Evolutionary conservation across 176 grass and related monocot genomes (phyloP).

Genomic region (Zizania latifolia): DNA sequence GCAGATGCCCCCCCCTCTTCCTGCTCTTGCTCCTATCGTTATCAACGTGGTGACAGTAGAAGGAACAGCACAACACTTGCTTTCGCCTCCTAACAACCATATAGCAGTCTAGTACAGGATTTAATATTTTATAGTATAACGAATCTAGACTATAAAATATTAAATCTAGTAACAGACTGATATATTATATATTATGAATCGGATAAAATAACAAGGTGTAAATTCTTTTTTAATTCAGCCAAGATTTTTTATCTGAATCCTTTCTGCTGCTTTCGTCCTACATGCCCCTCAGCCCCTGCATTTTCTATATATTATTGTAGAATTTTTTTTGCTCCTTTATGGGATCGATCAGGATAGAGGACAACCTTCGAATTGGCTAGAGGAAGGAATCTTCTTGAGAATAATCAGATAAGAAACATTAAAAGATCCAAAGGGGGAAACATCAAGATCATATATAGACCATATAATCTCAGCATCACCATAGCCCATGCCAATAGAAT

Average conservation of each 20-base stretch:
- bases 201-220: too few relatives aligned
- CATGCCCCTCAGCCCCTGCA: not conserved
- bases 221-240: constrained; percentile 26
- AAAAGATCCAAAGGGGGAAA: constrained; percentile 35
- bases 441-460: constrained; percentile 31
- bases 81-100: too few relatives aligned
- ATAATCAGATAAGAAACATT: constrained; percentile 38
- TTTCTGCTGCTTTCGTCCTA: constrained; percentile 31
- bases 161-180: too few relatives aligned
- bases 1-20: constrained; percentile 20
- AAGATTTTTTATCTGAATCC: not conserved
- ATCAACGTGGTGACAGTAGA: constrained; percentile 33
- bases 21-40: constrained; percentile 20
- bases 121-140: too few relatives aligned
- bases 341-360: constrained; percentile 47
- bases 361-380: constrained; percentile 43
- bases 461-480: constrained; percentile 26
- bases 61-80: too few relatives aligned
- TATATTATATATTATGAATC: too few relatives aligned
- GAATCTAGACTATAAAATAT: too few relatives aligned
- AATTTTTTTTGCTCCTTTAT: constrained; percentile 16
- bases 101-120: too few relatives aligned
- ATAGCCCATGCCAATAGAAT: constrained; percentile 34
- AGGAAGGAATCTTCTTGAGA: constrained; percentile 42
- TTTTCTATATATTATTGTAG: constrained; percentile 1